Conservation (phyloP, 306 rosid genomes). For the Acacia acuminata region DNA sequence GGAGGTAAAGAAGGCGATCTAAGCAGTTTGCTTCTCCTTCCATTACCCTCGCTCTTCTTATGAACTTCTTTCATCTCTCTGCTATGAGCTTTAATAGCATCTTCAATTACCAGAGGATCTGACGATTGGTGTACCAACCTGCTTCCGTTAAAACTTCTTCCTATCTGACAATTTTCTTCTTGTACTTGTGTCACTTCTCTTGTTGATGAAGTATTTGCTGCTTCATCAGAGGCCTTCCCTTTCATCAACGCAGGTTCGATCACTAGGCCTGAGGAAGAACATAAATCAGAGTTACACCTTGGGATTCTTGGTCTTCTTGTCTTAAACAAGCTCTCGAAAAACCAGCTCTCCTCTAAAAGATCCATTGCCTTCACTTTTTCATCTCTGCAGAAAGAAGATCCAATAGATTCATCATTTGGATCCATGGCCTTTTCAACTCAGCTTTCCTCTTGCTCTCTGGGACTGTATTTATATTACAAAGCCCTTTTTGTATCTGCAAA, state of each 20-base stretch:
- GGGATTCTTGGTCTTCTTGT: conserved; percentile 49
- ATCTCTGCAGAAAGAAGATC: conserved; percentile 46
- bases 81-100: conserved; percentile 19
- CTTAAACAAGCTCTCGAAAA: conserved; percentile 63
- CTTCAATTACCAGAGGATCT: conserved; percentile 32
- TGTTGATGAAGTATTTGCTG: conserved; percentile 23
- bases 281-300: conserved; percentile 69
- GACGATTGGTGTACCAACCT: conserved; percentile 35
- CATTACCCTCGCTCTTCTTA: conserved; percentile 22
- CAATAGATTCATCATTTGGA: conserved; percentile 40
- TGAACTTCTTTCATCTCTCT: conserved; percentile 35
- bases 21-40: conserved; percentile 36
- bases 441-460: conserved; percentile 22
- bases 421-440: conserved; percentile 51
- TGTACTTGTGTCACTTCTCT: background rate
- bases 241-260: conserved; percentile 28
- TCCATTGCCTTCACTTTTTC: conserved; percentile 56
- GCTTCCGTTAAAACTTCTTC: background rate
- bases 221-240: conserved; percentile 30
- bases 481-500: background rate
- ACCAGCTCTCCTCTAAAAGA: conserved; percentile 84
- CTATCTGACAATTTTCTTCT: conserved; percentile 34
- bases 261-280: conserved; percentile 41
- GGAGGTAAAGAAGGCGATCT: conserved; percentile 57
- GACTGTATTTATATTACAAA: conserved; percentile 19